A percentile compares a stretch with the other conserved stretches of the same genome.
Evolutionary conservation across 73 alveolate genomes (phyloP).

Genomic region (Paramecium sexaurelia): DNA sequence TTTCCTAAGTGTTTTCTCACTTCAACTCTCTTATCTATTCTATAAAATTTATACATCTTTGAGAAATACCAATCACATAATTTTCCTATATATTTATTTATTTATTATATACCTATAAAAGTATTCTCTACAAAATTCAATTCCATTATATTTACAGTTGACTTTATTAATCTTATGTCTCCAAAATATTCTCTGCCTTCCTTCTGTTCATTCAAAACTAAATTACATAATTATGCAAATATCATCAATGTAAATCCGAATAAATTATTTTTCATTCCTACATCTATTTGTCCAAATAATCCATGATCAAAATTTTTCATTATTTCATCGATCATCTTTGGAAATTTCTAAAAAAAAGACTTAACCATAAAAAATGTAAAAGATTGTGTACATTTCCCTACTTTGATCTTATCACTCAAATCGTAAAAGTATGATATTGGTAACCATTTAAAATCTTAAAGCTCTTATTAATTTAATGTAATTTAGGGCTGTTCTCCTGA

Average conservation of each 20-base stretch:
- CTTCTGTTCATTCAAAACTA: neutral
- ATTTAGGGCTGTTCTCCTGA: neutral
- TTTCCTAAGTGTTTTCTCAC: neutral
- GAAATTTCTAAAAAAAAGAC: neutral
- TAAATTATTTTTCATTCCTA: slow-evolving; percentile 23
- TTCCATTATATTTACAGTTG: neutral
- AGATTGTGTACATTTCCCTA: neutral
- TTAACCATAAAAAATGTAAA: neutral
- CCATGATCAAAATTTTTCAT: neutral
- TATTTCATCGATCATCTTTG: neutral
- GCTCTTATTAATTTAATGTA: neutral
- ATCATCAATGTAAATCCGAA: slow-evolving; percentile 7
- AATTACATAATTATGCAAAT: neutral
- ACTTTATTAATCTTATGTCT: neutral
- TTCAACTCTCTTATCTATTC: neutral
- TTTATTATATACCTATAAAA: neutral
- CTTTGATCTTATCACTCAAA: neutral
- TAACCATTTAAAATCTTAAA: slow-evolving; percentile 17
- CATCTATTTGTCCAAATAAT: neutral
- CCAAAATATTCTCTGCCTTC: neutral
- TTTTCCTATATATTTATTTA: neutral
- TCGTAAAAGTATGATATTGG: neutral
- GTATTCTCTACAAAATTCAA: neutral
- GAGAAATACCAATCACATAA: neutral
- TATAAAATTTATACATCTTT: neutral